Evolutionary conservation across 192 early-diverging fungal genomes (phyloP), one percentile per base, ranked within the genome.

Genomic region (Backusella sp.): DNA sequence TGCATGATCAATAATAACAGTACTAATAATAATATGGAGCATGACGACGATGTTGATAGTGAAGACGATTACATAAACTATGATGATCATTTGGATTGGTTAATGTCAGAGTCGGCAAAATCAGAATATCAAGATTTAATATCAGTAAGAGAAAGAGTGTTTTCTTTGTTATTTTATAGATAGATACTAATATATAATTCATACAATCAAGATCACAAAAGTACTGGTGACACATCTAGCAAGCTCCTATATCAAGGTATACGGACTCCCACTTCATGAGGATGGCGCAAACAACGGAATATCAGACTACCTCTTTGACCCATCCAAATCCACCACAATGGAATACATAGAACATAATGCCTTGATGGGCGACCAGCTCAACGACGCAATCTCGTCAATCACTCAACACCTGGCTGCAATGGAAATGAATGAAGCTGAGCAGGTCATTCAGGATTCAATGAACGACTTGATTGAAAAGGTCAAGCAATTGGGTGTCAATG

Each of bases 381-480:
- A 49, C 14, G 73, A 79, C 9, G 53, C 67, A 1, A 79, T 79
- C 15, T 68, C 73, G 12, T 30, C n/a, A 2, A 68, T 79, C n/a
- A 68, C 77, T 9, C 52, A 73, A 32, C 65, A 68, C 15, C 21
- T 79, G 14, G 73, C 77, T 14, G 69, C 42, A 6, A 73, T 79
- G 32, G 65, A 68, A 4, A 62, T 79, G 49, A 68, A 26, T 66
- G 72, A 73, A 30, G 36, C 68, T 1, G n/a, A 77, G 12, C 30
- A 30, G 0, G 26, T 32, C 5, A 66, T 74, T 14, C 35, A 52
- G 8, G 66, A 74, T 44, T 68, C 66, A 1, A 74, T 79, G 35
- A 79, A 79, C 62, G 68, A 68, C 26, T 26, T 79, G 46, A 79
- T 79, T 62, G 77, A 79, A 34, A 79, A 73, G 21, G 66, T 79